Conservation (phyloP, 495 filamentous ascomycete species). For the Aspergillus kassunensis region DNA sequence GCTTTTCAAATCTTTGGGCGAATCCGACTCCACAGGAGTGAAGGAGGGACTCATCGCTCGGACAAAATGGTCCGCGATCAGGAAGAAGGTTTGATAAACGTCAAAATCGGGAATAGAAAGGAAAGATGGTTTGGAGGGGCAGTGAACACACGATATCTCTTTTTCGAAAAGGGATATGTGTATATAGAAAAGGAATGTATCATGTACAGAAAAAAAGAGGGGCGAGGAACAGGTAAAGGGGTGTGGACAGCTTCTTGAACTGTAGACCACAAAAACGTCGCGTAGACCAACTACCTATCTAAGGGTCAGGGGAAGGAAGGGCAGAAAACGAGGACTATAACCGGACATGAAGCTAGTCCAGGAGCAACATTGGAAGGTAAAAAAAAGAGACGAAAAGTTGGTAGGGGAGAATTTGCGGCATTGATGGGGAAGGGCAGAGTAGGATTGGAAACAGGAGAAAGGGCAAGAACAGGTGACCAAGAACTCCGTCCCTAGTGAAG, state of each 20-base stretch:
- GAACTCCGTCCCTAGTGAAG: conserved; percentile 20
- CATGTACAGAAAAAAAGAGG: background rate
- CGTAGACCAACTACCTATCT: background rate
- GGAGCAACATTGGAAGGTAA: conserved; percentile 1
- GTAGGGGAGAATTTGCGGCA: background rate
- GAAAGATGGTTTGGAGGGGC: background rate
- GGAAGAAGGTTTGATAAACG: background rate
- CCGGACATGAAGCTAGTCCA: too few relatives aligned
- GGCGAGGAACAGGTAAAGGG: conserved; percentile 2
- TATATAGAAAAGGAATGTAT: conserved; percentile 9
- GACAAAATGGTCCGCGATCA: conserved; percentile 26
- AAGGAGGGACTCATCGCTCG: conserved; percentile 36
- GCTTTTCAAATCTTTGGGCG: conserved; percentile 32
- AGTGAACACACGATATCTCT: background rate
- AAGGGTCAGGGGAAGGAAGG: conserved; percentile 4
- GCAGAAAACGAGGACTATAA: background rate
- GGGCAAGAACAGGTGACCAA: conserved; percentile 10
- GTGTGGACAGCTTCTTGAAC: background rate
- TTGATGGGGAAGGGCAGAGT: background rate
- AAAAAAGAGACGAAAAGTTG: conserved; percentile 5
- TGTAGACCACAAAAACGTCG: conserved; percentile 5
- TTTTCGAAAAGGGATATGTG: background rate
- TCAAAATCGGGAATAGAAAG: background rate
- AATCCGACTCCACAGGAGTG: conserved; percentile 31
- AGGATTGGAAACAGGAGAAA: conserved; percentile 3